Evolutionary conservation across 768 basidiomycete species (phyloP).

Genomic region (Rhodotorula babjevae): DNA sequence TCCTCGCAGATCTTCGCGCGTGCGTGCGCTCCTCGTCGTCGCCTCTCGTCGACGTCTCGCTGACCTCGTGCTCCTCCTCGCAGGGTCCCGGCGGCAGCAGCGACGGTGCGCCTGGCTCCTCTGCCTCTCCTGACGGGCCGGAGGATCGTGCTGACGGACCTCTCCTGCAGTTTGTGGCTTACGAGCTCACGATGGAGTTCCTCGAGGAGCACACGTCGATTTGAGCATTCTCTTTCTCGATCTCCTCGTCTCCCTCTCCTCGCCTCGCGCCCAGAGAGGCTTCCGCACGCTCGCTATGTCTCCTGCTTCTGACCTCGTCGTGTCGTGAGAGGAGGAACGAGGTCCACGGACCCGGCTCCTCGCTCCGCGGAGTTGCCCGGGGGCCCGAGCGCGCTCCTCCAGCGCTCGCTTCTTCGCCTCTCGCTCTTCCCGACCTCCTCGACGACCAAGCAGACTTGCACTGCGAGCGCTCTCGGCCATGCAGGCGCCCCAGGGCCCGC

Average conservation of each 20-base stretch:
- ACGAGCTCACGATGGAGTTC: constrained; percentile 42
- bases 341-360: too few relatives aligned
- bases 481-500: too few relatives aligned
- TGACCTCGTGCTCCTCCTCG: background rate
- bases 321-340: too few relatives aligned
- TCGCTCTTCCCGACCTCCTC: background rate
- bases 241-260: background rate
- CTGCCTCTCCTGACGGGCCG: background rate
- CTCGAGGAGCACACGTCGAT: constrained; percentile 29
- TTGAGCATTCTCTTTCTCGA: background rate
- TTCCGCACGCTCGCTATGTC: too few relatives aligned
- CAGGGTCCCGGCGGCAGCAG: constrained; percentile 37
- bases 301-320: too few relatives aligned
- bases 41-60: background rate
- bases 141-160: background rate
- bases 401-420: too few relatives aligned
- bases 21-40: background rate
- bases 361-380: too few relatives aligned
- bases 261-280: too few relatives aligned
- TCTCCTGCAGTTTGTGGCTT: constrained; percentile 39
- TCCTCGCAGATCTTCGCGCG: constrained; percentile 29
- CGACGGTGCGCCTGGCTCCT: constrained; percentile 10
- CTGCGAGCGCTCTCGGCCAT: background rate
- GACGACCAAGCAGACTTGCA: too few relatives aligned
- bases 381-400: too few relatives aligned